These are phyloP conservation scores for Sporothrix mexicana DNA, from an alignment of 2,329 filamentous ascomycete species.

Conservation along the genomic window DNA sequence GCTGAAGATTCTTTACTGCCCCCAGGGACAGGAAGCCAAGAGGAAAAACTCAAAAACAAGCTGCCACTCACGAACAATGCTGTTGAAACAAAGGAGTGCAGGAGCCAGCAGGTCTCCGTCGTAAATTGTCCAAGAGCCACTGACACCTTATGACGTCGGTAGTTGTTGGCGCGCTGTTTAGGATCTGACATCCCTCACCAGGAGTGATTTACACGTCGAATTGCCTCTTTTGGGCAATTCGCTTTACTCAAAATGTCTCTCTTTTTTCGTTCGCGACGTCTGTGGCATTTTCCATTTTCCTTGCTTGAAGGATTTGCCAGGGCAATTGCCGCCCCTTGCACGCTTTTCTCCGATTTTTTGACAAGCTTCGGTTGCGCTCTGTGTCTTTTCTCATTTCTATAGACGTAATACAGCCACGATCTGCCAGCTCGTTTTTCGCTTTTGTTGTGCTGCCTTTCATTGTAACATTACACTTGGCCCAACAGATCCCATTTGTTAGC, in stretches of 20 bases:
- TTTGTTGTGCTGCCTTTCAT: background rate
- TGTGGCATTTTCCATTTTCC: background rate
- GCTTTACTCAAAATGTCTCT: background rate
- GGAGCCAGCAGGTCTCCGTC: background rate
- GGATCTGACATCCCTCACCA: background rate
- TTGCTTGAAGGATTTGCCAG: background rate
- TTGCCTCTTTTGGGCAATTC: conserved; percentile 9
- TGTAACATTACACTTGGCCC: conserved; percentile 22
- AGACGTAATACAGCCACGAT: background rate
- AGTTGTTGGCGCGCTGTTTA: background rate
- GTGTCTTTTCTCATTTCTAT: background rate
- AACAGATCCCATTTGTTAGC: background rate
- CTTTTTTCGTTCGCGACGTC: background rate
- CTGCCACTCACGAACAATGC: background rate
- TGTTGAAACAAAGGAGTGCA: conserved; percentile 11
- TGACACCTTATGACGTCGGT: conserved; percentile 26
- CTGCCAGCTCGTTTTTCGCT: too few species aligned
- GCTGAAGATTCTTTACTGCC: background rate
- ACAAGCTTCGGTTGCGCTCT: background rate
- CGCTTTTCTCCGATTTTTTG: background rate
- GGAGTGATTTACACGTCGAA: background rate
- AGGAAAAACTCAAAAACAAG: background rate
- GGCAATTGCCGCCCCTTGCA: conserved; percentile 12
- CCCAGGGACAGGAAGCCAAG: background rate
- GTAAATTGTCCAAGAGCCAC: background rate